A percentile compares a stretch with the other conserved stretches of the same genome.
These are phyloP conservation scores for Hordeum pubiflorum DNA, from an alignment of 202 grass and related monocot genomes.

Conservation along the genomic window DNA sequence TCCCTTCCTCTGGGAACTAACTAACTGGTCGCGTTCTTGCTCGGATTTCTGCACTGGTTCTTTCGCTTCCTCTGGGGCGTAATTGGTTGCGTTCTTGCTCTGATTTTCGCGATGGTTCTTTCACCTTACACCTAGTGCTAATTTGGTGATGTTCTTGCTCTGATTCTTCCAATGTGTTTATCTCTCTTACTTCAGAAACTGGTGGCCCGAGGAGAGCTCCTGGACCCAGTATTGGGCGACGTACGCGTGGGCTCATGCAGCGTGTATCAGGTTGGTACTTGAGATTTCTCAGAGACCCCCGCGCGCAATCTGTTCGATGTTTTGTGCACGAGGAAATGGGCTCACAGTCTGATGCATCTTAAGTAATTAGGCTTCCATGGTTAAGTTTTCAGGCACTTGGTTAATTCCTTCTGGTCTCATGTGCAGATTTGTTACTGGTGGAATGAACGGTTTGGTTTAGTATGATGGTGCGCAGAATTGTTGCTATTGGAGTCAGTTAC, in stretches of 20 bases:
- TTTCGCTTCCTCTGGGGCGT: neutral
- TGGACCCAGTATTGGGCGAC: neutral
- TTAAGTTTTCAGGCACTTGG: neutral
- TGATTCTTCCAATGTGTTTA: neutral
- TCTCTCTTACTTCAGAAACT: neutral
- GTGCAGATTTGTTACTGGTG: conserved; percentile 7
- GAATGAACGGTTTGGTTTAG: conserved; percentile 19
- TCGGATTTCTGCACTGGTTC: neutral
- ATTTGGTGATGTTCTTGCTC: neutral
- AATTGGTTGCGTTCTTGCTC: neutral
- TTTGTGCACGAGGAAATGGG: neutral
- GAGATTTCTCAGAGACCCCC: neutral
- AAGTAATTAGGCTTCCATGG: conserved; percentile 3
- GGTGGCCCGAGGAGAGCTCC: neutral
- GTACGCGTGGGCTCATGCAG: neutral
- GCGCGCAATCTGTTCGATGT: conserved; percentile 1
- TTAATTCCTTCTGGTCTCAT: conserved; percentile 15
- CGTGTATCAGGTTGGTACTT: neutral
- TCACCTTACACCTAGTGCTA: neutral
- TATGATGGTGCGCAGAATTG: neutral
- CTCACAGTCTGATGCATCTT: neutral
- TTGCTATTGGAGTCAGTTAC: neutral
- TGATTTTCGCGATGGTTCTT: neutral
- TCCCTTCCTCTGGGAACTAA: neutral
- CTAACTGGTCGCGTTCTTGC: neutral